phyloP scores from a whole-genome alignment of 345 rosid genomes.

The Mangifera indica region DNA sequence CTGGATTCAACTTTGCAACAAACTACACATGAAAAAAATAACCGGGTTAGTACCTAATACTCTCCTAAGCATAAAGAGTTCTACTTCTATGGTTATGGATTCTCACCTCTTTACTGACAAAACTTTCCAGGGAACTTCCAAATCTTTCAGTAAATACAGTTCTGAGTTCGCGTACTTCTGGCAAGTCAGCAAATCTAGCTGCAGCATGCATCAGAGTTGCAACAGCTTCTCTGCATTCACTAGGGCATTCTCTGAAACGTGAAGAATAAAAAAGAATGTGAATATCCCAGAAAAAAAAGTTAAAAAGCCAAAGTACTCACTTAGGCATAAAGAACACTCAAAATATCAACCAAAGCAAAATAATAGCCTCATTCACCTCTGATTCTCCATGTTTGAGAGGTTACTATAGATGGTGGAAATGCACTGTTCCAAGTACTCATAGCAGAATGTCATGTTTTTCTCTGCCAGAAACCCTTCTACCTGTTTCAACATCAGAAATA shows the following conservation, averaged over 20 bases:
- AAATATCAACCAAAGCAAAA: too few relatives aligned
- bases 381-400: too few relatives aligned
- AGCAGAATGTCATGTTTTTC: constrained; percentile 54
- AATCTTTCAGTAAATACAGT: constrained; percentile 57
- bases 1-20: constrained; percentile 43
- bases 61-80: not conserved
- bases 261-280: not conserved
- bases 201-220: constrained; percentile 78
- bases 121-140: constrained; percentile 50
- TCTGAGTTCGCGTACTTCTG: constrained; percentile 76
- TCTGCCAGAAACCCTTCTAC: constrained; percentile 74
- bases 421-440: constrained; percentile 9
- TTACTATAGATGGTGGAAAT: too few relatives aligned
- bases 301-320: too few relatives aligned
- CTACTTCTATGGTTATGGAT: not conserved
- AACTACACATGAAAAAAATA: constrained; percentile 37
- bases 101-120: constrained; percentile 57
- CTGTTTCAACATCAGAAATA: constrained; percentile 38
- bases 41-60: constrained; percentile 2
- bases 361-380: too few relatives aligned
- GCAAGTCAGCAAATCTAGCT: constrained; percentile 80
- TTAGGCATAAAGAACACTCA: too few relatives aligned
- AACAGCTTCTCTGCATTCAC: constrained; percentile 73
- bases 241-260: constrained; percentile 72
- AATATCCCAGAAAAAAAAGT: too few relatives aligned